Conservation (phyloP, 1,284 basidiomycete genomes). For the Malassezia dermatis region DNA sequence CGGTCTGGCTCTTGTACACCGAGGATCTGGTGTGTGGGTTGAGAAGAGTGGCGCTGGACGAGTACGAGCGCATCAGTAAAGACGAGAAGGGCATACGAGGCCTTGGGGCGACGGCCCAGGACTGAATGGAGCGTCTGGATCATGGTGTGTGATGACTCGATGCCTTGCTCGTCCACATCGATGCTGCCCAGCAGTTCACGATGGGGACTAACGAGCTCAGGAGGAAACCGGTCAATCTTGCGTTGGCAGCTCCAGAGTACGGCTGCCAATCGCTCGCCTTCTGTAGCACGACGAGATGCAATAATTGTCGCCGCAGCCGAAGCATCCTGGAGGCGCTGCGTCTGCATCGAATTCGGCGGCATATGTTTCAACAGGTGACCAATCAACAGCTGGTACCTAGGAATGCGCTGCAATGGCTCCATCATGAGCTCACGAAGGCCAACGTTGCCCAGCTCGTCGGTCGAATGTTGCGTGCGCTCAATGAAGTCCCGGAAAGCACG, state of each 20-base stretch:
- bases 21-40: constrained; percentile 63
- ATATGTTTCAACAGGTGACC: constrained; percentile 51
- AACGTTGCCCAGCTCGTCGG: constrained; percentile 62
- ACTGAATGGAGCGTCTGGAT: constrained; percentile 6
- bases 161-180: constrained; percentile 67
- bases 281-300: constrained; percentile 81
- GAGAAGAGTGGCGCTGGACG: constrained; percentile 68
- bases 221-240: constrained; percentile 79
- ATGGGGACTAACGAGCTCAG: constrained; percentile 54
- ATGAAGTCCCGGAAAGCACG: constrained; percentile 64
- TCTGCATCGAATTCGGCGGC: constrained; percentile 49
- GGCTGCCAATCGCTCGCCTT: constrained; percentile 75
- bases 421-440: constrained; percentile 84
- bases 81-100: constrained; percentile 59
- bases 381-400: constrained; percentile 86
- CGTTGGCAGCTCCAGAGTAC: constrained; percentile 76
- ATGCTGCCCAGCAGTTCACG: constrained; percentile 83
- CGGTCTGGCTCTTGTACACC: constrained; percentile 77
- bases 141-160: background rate
- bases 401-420: constrained; percentile 98
- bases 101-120: constrained; percentile 1
- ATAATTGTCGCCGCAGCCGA: constrained; percentile 79
- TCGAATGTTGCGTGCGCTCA: constrained; percentile 70
- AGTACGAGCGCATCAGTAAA: constrained; percentile 92
- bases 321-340: constrained; percentile 62